Conservation (phyloP, 179 eudicot genomes). For the Patellifolia procumbens region DNA sequence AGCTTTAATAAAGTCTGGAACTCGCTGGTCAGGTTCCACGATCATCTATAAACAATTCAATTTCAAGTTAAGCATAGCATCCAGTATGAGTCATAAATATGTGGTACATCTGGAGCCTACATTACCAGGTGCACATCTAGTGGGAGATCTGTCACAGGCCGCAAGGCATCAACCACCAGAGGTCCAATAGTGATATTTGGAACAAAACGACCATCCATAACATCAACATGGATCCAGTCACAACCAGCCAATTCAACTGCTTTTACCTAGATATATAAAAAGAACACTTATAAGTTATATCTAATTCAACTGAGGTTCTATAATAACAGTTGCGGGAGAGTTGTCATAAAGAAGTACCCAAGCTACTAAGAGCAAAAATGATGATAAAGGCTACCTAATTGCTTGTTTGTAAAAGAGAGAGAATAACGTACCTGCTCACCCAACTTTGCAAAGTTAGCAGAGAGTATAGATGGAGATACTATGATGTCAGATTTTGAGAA, state of each 20-base stretch:
- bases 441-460: conserved; percentile 89
- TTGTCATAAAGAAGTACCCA: neutral
- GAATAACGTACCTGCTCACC: conserved; percentile 85
- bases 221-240: conserved; percentile 99
- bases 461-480: conserved; percentile 95
- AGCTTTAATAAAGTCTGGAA: conserved; percentile 95
- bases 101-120: conserved; percentile 14
- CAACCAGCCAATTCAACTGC: conserved; percentile 98
- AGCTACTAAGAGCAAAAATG: neutral
- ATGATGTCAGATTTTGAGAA: conserved; percentile 94
- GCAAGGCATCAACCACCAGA: conserved; percentile 85
- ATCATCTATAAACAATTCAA: conserved; percentile 67
- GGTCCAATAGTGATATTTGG: conserved; percentile 99
- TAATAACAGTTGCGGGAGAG: neutral
- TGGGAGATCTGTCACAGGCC: conserved; percentile 97
- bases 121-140: conserved; percentile 96
- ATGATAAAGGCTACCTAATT: conserved; percentile 6
- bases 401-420: conserved; percentile 2
- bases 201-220: conserved; percentile 98
- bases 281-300: conserved; percentile 19
- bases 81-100: neutral
- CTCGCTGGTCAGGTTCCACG: conserved; percentile 95
- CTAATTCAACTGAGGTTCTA: conserved; percentile 14
- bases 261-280: conserved; percentile 64
- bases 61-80: conserved; percentile 12